Evolutionary conservation across 2,329 filamentous ascomycete genomes (phyloP).

Genomic region (Colletotrichum acutatum): DNA sequence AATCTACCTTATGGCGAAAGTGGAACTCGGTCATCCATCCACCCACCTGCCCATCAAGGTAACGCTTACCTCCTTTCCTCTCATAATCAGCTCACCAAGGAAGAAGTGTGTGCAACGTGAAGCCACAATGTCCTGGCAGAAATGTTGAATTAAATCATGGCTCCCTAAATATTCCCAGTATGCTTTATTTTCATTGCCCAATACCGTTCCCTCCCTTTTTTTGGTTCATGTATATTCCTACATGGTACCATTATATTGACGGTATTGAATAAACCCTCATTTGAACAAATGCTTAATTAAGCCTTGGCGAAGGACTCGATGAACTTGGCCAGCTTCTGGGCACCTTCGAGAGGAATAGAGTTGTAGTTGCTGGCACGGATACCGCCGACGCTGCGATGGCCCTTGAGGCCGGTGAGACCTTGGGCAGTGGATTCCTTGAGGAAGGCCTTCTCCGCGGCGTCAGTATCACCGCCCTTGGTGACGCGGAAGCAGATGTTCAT

Average conservation of each 20-base stretch:
- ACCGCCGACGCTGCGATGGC: constrained; percentile 87
- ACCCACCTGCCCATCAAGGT: too few species aligned
- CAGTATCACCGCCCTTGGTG: constrained; percentile 64
- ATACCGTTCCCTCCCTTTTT: background rate
- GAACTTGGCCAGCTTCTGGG: constrained; percentile 74
- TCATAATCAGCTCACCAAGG: background rate
- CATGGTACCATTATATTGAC: constrained; percentile 25
- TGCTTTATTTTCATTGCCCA: constrained; percentile 7
- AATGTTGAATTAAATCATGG: constrained; percentile 25
- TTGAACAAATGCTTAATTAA: constrained; percentile 31
- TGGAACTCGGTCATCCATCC: too few species aligned
- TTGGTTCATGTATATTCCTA: background rate
- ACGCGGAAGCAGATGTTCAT: constrained; percentile 98
- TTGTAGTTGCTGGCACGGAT: constrained; percentile 93
- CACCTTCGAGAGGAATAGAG: constrained; percentile 75
- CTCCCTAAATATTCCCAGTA: constrained; percentile 1
- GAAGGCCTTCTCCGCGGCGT: constrained; percentile 82
- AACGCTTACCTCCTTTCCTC: too few species aligned
- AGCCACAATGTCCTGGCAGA: background rate
- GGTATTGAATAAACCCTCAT: background rate
- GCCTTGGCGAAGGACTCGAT: constrained; percentile 64
- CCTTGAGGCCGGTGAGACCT: constrained; percentile 84
- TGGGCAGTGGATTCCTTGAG: constrained; percentile 75
- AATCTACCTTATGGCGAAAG: background rate
- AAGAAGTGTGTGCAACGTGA: background rate